Evolutionary conservation across 2,329 filamentous ascomycete species (phyloP).

Genomic region (Fonsecaea erecta): DNA sequence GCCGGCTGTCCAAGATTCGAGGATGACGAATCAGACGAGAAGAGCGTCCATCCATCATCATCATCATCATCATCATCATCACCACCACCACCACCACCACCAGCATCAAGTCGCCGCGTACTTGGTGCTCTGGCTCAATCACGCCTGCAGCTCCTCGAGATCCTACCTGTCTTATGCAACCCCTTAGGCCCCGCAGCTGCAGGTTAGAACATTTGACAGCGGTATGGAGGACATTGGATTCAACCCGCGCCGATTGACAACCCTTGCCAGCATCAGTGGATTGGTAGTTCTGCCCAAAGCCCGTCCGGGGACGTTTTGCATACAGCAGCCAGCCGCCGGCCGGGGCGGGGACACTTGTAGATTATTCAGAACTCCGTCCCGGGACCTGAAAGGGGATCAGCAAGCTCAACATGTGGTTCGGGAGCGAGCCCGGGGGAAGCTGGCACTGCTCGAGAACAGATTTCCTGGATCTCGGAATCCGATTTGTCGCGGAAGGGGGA

Average conservation of each 20-base stretch:
- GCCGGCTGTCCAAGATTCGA: not conserved
- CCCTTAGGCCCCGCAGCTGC: not conserved
- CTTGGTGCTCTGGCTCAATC: not conserved
- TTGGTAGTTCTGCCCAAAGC: not conserved
- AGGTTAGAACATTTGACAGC: not conserved
- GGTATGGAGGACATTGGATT: not conserved
- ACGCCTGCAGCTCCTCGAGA: not conserved
- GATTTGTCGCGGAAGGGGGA: not conserved
- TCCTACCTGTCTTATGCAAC: not conserved
- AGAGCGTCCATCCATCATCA: not conserved
- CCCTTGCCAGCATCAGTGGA: not conserved
- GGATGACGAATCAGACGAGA: not conserved
- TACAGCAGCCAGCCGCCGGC: not conserved
- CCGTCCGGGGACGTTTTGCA: not conserved
- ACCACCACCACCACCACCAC: too few relatives aligned
- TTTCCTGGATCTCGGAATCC: not conserved
- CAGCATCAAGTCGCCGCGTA: not conserved
- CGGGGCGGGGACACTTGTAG: not conserved
- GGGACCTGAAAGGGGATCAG: not conserved
- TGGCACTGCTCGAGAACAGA: not conserved
- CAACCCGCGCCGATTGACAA: not conserved
- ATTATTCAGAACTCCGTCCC: not conserved
- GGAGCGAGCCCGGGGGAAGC: not conserved
- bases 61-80: not conserved
- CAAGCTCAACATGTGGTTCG: not conserved